Base-by-base conservation (phyloP, 2,329 filamentous ascomycete species). In the Raffaelea deltoideospora region DNA sequence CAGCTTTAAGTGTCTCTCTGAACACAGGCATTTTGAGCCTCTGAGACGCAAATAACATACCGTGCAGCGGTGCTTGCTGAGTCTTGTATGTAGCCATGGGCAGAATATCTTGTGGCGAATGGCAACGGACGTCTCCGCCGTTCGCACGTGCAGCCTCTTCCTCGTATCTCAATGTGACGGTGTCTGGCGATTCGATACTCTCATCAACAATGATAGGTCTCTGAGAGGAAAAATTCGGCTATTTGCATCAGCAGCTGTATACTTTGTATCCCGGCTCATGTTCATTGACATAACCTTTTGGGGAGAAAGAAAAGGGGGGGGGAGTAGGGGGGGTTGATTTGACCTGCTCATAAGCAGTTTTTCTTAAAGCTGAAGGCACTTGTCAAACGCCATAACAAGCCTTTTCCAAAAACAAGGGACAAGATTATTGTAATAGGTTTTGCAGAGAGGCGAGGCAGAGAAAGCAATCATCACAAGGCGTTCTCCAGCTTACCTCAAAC, bases 61-160 rank as follows among this genome's bases (percentile, higher is more conserved):
- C 81, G 61, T 88, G 80, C 64, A 87, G 72, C 57, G 79, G 79
- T 57, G 79, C 68, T 59, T 76, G 67, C 57, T 80, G 75, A 41
- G 74, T 61, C 61, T 92, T 93, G 67, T 85, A 87, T 60, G 78
- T 78, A 58, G 82, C 79, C 80, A 87, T 87, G 60, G 79, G 76
- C 61, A 82, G 63, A 51, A 76, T 57, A 55, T 61, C 57, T 55
- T 55, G 64, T 54, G 67, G 65, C 60, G 63, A 73, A 60, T 65
- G 73, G 66, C 64, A 62, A 50, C 57, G 58, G 56, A 61, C 61
- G 57, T 60, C 63, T 56, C 37, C 37, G 22, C 65, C 65, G 61
- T 62, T 65, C 45, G 58, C 63, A 58, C 60, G 61, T 45, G 59
- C 62, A 31, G 64, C 63, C 50, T 61, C 67, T 55, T 72, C 67